Conservation (phyloP, 129 eudicot species). For the Gnaphalium uliginosum region DNA sequence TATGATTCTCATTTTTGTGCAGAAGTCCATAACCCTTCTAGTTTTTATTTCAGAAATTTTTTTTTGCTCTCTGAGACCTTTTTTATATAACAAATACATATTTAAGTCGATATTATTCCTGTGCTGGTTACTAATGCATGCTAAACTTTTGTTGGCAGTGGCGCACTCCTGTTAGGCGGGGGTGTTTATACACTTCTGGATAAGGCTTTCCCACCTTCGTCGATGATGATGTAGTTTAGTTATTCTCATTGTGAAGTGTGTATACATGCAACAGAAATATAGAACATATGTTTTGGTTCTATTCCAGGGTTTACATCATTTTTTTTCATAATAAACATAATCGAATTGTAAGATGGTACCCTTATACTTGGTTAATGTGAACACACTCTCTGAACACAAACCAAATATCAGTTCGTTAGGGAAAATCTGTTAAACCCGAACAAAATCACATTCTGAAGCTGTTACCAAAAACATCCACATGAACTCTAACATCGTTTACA, state of each 20-base stretch:
- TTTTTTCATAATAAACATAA: background rate
- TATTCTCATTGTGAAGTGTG: constrained; percentile 3
- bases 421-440: background rate
- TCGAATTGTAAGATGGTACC: background rate
- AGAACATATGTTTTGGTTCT: background rate
- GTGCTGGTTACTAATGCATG: constrained; percentile 1
- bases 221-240: constrained; percentile 66
- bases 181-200: constrained; percentile 89
- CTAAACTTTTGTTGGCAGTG: constrained; percentile 54
- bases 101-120: background rate
- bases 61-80: background rate
- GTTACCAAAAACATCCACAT: background rate
- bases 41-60: background rate
- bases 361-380: background rate
- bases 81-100: no score
- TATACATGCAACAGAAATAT: background rate
- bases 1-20: background rate
- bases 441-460: background rate
- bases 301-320: background rate
- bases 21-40: background rate
- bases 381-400: background rate
- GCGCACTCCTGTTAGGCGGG: constrained; percentile 89
- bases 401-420: background rate
- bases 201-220: constrained; percentile 63
- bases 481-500: background rate